Evolutionary conservation across 176 grass and related monocot species (phyloP), one percentile per base, ranked within the genome.

Genomic region (Sorghum bicolor): DNA sequence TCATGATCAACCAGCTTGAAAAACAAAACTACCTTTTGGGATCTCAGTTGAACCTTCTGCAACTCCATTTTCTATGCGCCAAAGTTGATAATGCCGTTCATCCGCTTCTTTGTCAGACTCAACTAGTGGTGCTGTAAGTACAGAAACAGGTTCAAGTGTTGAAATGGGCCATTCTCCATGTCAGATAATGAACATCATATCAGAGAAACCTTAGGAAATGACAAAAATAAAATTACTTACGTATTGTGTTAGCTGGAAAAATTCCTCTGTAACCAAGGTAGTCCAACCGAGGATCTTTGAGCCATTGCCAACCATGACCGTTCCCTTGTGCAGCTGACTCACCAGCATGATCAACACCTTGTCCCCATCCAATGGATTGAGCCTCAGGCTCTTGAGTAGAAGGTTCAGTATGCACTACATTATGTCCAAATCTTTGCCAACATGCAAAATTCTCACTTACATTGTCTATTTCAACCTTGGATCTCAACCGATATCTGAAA

Each of bases 11-110:
- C 17, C 30, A 47, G 40, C 26, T 5, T 0, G 4, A 11, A 72
- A 38, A 86, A 80, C 5, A 76, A 80, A 60, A 8, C 36, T 79
- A 95, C 96, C 96, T 90, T 93, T 98, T 52, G 89, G 96, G 44
- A 98, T 95, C 87, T 98, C 96, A 84, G 91, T 81, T 37, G 96
- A 95, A 66, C 93, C 96, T 81, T 98, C 93, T 40, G 96, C 90
- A 82, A 98, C 74, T 68, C 93, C 96, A 17, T 79, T 90, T 50
- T 93, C 53, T 82, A 95, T 79, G 8, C 96, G 72, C 91, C 96
- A 98, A 10, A 95, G 90, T 53, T 90, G 84, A 83, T 92, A 98
- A 77, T 98, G 89, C 5, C 24, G 71, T 75, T 98, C 96, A 87
- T 92, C 91, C 0, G 91, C 84, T 93, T 98, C 91, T 80, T 95